Base-by-base conservation (phyloP, 2,329 filamentous ascomycete genomes). In the Phyllosticta citriasiana region DNA sequence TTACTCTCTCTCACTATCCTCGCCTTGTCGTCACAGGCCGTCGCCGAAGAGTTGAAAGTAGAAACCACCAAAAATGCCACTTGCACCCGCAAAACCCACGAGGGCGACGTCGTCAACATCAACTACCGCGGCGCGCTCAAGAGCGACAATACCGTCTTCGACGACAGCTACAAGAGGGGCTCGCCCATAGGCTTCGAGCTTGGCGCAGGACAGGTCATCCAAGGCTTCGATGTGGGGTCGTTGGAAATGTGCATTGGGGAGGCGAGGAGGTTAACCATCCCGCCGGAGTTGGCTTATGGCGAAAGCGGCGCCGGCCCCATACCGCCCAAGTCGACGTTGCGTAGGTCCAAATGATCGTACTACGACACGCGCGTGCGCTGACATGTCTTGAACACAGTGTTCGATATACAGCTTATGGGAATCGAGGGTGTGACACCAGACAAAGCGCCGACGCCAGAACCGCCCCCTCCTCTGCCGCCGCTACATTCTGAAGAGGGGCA, bases 161-260 rank as follows among this genome's bases (percentile, higher is more conserved):
- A 78, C 66, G 73, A 76, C 61, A 76, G 72, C 73, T 96, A 96
- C 78, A 87, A 95, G 71, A 86, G 93, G 62, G 85, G 86, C 60
- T 75, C 79, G 63, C 94, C 94, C 4, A 82, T 99, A 70, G 79
- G 74, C 67, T 97, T 99, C 78, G 84, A 81, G 65, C 80, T 99
- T 53, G 94, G 93, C 62, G 79, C 81, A 60, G 92, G 93, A 54
- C 85, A 89, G 74, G 94, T 97, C 63, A 99, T 99, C 77, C 91
- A 94, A 80, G 93, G 93, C 70, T 97, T 92, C 92, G 93, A 97
- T 70, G 79, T 96, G 72, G 93, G 93, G 58, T 83, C 97, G 25
- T 72, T 95, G 54, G 90, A 92, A 71, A 97, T 97, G 93, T 97
- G 93, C 77, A 88, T 94, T 68, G 94, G 94, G 65, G 93, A 99